These are phyloP conservation scores for Kodamaea fungicola DNA, from an alignment of 1,139 yeast species.

Conservation along the genomic window DNA sequence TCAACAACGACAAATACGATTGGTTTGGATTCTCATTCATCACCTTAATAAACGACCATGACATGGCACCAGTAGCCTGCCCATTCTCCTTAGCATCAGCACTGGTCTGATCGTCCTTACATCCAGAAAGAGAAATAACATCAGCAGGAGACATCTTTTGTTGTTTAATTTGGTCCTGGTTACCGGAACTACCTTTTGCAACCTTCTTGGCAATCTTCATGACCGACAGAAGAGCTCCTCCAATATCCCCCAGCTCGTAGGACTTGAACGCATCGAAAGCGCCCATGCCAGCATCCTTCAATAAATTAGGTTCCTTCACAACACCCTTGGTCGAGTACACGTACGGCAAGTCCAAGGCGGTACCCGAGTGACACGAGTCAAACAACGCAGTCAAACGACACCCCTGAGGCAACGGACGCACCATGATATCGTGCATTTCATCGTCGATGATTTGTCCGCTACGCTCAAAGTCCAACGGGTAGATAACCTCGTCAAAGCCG, in stretches of 20 bases:
- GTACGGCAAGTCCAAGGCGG: slow-evolving; percentile 85
- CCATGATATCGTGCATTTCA: slow-evolving; percentile 78
- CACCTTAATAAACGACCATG: slow-evolving; percentile 80
- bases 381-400: slow-evolving; percentile 84
- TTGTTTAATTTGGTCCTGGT: slow-evolving; percentile 32
- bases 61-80: slow-evolving; percentile 88
- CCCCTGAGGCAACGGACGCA: slow-evolving; percentile 73
- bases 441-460: slow-evolving; percentile 82
- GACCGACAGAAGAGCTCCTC: slow-evolving; percentile 45
- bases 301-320: slow-evolving; percentile 81
- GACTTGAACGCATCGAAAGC: slow-evolving; percentile 68
- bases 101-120: slow-evolving; percentile 78
- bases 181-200: slow-evolving; percentile 22
- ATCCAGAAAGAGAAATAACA: slow-evolving; percentile 81
- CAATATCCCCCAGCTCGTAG: slow-evolving; percentile 68
- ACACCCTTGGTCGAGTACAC: slow-evolving; percentile 89
- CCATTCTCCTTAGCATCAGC: slow-evolving; percentile 86
- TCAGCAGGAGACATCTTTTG: slow-evolving; percentile 85
- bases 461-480: slow-evolving; percentile 81
- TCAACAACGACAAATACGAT: slow-evolving; percentile 71
- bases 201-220: slow-evolving; percentile 49
- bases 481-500: slow-evolving; percentile 86
- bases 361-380: slow-evolving; percentile 94
- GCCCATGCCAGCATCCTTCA: slow-evolving; percentile 80
- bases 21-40: slow-evolving; percentile 67